Evolutionary conservation across 2,329 filamentous ascomycete species (phyloP), one percentile per base, ranked within the genome.

Genomic region (Fonsecaea pedrosoi): DNA sequence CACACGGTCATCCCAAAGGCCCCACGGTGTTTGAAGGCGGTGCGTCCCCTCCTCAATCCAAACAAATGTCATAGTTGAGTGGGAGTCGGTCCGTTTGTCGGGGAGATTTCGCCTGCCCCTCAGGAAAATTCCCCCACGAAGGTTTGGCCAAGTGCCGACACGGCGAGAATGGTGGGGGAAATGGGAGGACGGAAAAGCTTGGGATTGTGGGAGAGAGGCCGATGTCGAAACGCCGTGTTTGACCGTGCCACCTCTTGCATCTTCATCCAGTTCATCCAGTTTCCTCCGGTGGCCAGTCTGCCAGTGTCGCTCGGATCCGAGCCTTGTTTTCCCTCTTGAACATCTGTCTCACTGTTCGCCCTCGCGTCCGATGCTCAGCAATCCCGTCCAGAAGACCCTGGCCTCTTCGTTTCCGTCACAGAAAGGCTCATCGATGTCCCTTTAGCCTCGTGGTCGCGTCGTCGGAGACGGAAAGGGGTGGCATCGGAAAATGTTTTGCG

Each of bases 41-140:
- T 10, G 6, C 15, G 6, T 25, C 10, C 45, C 45, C 3, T 3
- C 25, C 45, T 50, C 45, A 50, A 50, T 50, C 45, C 45, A 50
- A 50, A 50, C 45, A 50, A 50, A 50, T 10, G 18, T n/a, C 45
- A 12, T 25, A 10, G 18, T 50, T 18, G 25, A 21, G 45, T 50
- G 21, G 18, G 18, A 25, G 25, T 50, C 45, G 18, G 45, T 21
- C 12, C 45, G 45, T 50, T 50, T 25, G 18, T 50, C 45, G 45
- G 45, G 6, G 45, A 18, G 45, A 50, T 50, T 25, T 25, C 45
- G 3, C 9, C 9, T 4, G 2, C 45, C 45, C 45, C 45, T 25
- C 45, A 45, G 40, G 40, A 45, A 45, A 45, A 25, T 25, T 45
- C 45, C 45, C 45, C 45, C 45, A 50, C 45, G 45, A n/a, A 25